Conservation (phyloP, 768 basidiomycete species). For the Chalciporus chontae region DNA sequence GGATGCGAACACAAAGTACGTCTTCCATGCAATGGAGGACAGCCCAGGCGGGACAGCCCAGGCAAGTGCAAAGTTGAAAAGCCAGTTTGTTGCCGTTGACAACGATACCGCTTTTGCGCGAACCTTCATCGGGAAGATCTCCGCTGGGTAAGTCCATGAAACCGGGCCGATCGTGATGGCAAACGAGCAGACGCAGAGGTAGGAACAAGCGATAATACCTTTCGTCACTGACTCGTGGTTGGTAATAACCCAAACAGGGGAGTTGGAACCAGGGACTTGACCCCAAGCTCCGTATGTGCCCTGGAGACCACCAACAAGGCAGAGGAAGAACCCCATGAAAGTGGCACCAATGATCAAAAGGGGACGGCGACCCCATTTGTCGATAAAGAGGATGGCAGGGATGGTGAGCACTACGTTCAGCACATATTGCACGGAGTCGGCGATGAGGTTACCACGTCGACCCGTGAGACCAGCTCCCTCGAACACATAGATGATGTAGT, state of each 20-base stretch:
- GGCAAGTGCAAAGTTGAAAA: slow-evolving; percentile 71
- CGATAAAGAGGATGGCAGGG: slow-evolving; percentile 60
- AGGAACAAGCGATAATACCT: slow-evolving; percentile 74
- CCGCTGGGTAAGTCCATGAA: slow-evolving; percentile 72
- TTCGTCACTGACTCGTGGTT: slow-evolving; percentile 55
- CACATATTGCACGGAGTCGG: slow-evolving; percentile 60
- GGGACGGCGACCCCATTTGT: slow-evolving; percentile 76
- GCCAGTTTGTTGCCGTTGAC: slow-evolving; percentile 48
- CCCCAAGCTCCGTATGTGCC: slow-evolving; percentile 66
- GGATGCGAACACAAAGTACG: slow-evolving; percentile 73
- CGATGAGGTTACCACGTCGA: slow-evolving; percentile 69
- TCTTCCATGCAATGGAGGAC: slow-evolving; percentile 65
- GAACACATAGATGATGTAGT: slow-evolving; percentile 61
- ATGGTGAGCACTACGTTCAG: slow-evolving; percentile 40
- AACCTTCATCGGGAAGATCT: slow-evolving; percentile 65
- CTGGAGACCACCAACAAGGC: slow-evolving; percentile 74
- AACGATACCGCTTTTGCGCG: slow-evolving; percentile 58
- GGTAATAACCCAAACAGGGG: slow-evolving; percentile 57
- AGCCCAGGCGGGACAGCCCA: slow-evolving; percentile 75
- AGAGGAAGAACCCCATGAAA: slow-evolving; percentile 74
- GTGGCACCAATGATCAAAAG: slow-evolving; percentile 65
- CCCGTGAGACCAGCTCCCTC: slow-evolving; percentile 76
- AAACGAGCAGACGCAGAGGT: slow-evolving; percentile 72
- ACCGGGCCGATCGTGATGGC: slow-evolving; percentile 76
- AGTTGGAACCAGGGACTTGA: slow-evolving; percentile 29